Evolutionary conservation across 805 yeast genomes (phyloP).

Genomic region (Candida fluviatilis): DNA sequence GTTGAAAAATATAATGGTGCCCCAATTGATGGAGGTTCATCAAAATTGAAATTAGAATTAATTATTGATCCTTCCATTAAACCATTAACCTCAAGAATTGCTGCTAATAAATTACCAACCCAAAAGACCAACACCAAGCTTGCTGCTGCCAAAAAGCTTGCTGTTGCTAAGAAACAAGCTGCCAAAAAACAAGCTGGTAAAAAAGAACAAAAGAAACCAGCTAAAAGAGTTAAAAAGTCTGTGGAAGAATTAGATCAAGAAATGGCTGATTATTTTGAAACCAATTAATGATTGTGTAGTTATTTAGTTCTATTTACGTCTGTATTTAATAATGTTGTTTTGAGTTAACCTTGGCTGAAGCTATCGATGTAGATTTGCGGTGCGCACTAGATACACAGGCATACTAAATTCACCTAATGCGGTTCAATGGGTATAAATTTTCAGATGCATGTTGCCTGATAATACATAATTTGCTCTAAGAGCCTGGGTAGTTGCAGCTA

Average conservation of each 20-base stretch:
- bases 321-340: too few relatives aligned
- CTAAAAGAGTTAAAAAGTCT: conserved; percentile 57
- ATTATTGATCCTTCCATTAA: conserved; percentile 79
- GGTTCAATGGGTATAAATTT: too few relatives aligned
- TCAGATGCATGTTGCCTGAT: too few relatives aligned
- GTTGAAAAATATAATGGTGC: conserved; percentile 86
- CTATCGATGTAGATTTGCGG: too few relatives aligned
- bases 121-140: too few relatives aligned
- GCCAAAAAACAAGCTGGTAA: conserved; percentile 32
- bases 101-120: conserved; percentile 39
- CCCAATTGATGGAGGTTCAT: conserved; percentile 84
- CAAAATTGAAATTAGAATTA: conserved; percentile 73
- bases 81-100: conserved; percentile 72
- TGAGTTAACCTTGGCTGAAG: too few relatives aligned
- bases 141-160: conserved; percentile 13
- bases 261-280: conserved; percentile 88
- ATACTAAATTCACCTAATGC: too few relatives aligned
- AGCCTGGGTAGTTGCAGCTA: too few relatives aligned
- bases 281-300: background rate
- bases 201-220: conserved; percentile 28
- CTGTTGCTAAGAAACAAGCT: conserved; percentile 9
- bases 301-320: background rate
- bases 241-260: conserved; percentile 94
- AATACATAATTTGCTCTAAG: too few relatives aligned
- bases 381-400: too few relatives aligned